Percentiles rank a stretch among this genome's conserved stretches.
Conservation (phyloP, 257 asterid genomes). For the Solanum sparsipilum region DNA sequence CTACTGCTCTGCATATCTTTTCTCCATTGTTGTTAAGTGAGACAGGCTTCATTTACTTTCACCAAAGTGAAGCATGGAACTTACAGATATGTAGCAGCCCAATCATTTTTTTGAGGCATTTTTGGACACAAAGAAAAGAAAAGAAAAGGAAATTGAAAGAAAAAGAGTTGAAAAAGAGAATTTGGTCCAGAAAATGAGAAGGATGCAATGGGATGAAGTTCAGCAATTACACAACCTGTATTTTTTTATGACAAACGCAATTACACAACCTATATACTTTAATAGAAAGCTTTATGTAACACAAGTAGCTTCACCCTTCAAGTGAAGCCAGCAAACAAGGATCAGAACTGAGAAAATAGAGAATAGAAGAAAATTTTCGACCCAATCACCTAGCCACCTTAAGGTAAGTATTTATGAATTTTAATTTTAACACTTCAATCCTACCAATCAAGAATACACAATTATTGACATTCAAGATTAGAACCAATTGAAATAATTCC, state of each 20-base stretch:
- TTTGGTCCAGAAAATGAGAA: not conserved
- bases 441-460: not conserved
- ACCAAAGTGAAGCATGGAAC: not conserved
- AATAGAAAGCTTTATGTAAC: not conserved
- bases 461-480: not conserved
- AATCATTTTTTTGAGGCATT: not conserved
- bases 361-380: not conserved
- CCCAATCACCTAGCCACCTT: not conserved
- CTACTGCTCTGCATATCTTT: not conserved
- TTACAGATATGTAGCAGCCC: not conserved
- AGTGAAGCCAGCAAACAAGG: not conserved
- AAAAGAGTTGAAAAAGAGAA: not conserved
- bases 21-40: not conserved
- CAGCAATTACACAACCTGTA: not conserved
- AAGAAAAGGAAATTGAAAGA: not conserved
- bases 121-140: not conserved
- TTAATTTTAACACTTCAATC: not conserved
- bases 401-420: not conserved
- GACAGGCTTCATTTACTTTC: not conserved
- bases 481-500: not conserved
- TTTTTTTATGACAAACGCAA: too few relatives aligned
- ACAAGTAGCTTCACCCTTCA: not conserved
- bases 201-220: not conserved
- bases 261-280: not conserved
- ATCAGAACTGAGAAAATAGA: not conserved